Evolutionary conservation across 1,139 yeast species (phyloP).

Genomic region (Taphrina pruni): DNA sequence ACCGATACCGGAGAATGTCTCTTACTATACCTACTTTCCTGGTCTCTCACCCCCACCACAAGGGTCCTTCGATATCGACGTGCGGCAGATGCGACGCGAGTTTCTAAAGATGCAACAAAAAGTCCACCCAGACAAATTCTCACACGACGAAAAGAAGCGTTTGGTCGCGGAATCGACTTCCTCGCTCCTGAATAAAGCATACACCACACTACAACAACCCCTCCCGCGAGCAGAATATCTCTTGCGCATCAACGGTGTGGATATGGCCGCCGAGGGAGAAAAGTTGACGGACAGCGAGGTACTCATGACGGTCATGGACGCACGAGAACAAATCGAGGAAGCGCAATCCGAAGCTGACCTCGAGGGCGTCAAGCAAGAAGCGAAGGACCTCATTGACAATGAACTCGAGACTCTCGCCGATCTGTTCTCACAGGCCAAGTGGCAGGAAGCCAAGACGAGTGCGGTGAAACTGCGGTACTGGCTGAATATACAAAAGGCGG

Average conservation of each 20-base stretch:
- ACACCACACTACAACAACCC: slow-evolving; percentile 71
- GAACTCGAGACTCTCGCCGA: slow-evolving; percentile 54
- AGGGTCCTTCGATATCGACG: slow-evolving; percentile 65
- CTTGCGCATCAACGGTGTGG: slow-evolving; percentile 56
- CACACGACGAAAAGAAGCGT: slow-evolving; percentile 50
- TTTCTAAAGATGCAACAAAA: slow-evolving; percentile 72
- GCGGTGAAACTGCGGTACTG: slow-evolving; percentile 82
- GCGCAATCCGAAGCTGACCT: slow-evolving; percentile 66
- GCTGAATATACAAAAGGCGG: slow-evolving; percentile 74
- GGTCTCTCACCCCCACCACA: slow-evolving; percentile 67
- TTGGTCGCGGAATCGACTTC: slow-evolving; percentile 52
- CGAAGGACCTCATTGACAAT: slow-evolving; percentile 59
- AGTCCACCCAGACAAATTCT: slow-evolving; percentile 74
- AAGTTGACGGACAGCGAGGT: slow-evolving; percentile 48
- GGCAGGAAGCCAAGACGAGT: slow-evolving; percentile 66
- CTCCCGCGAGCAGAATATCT: slow-evolving; percentile 69
- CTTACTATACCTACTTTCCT: slow-evolving; percentile 28
- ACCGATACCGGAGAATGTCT: slow-evolving; percentile 35
- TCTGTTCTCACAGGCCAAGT: slow-evolving; percentile 55
- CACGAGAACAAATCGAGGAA: slow-evolving; percentile 75
- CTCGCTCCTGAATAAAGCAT: slow-evolving; percentile 73
- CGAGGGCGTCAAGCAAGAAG: slow-evolving; percentile 60
- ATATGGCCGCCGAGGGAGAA: slow-evolving; percentile 49
- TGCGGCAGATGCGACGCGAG: slow-evolving; percentile 67
- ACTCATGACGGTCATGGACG: slow-evolving; percentile 76